Evolutionary conservation across 441 rosid genomes (phyloP).

Genomic region (Populus tomentosa): DNA sequence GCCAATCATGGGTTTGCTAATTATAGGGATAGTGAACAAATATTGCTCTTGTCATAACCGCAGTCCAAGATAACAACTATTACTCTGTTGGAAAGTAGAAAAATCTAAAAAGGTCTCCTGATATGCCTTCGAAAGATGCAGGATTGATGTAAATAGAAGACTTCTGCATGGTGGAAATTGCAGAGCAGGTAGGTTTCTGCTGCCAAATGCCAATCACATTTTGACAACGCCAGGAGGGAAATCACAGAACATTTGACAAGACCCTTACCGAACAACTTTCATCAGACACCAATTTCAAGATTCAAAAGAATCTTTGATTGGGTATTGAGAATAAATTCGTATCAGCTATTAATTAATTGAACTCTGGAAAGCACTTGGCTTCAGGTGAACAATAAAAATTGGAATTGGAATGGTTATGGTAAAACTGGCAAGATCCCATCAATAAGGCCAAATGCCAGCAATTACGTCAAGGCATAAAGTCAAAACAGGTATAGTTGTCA

Average conservation of each 20-base stretch:
- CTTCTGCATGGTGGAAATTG: background rate
- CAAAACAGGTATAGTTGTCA: background rate
- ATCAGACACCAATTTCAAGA: conserved; percentile 4
- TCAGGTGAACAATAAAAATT: background rate
- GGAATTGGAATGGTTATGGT: background rate
- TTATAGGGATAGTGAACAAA: background rate
- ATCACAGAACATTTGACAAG: conserved; percentile 1
- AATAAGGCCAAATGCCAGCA: background rate
- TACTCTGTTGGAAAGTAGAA: conserved; percentile 1
- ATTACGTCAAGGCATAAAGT: background rate
- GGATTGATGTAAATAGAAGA: background rate
- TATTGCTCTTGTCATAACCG: background rate
- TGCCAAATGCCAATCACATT: conserved; percentile 10
- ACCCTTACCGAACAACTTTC: background rate
- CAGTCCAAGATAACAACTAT: background rate
- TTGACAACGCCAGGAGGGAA: conserved; percentile 2
- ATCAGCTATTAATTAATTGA: background rate
- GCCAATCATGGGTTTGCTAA: background rate
- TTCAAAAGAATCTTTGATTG: conserved; percentile 4
- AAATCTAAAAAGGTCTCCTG: background rate
- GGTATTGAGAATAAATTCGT: background rate
- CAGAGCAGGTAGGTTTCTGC: background rate
- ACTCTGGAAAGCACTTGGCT: background rate
- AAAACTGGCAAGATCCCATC: conserved; percentile 4
- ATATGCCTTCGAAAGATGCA: background rate